Evolutionary conservation across 139 green algal genomes (phyloP).

Genomic region (Coelastrella sp.): DNA sequence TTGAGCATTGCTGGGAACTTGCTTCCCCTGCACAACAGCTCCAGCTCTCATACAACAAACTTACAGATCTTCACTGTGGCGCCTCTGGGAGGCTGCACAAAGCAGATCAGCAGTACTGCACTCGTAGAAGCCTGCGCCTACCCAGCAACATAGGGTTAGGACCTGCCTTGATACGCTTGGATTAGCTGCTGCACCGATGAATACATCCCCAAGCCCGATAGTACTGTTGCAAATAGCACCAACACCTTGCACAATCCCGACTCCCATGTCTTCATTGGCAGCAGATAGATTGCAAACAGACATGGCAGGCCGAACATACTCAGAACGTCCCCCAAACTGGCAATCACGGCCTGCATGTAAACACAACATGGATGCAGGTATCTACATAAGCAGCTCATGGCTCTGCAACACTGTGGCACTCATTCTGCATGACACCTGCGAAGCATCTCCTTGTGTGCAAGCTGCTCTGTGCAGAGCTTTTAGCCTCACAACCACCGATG

Average conservation of each 20-base stretch:
- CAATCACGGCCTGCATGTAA: constrained; percentile 52
- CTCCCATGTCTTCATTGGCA: constrained; percentile 33
- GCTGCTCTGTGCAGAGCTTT: too few species aligned
- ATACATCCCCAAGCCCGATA: constrained; percentile 44
- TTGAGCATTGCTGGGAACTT: too few species aligned
- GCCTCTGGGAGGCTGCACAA: background rate
- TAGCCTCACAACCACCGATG: too few species aligned
- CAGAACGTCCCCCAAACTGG: constrained; percentile 54
- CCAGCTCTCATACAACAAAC: too few species aligned
- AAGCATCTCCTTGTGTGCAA: too few species aligned
- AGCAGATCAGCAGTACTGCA: background rate
- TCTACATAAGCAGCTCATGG: background rate
- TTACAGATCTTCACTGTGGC: too few species aligned
- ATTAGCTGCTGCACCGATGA: constrained; percentile 51
- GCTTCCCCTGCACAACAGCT: too few species aligned
- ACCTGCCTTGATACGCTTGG: constrained; percentile 1
- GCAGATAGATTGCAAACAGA: constrained; percentile 52
- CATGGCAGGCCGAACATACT: constrained; percentile 56
- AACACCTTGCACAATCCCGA: constrained; percentile 28
- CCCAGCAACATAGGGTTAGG: background rate
- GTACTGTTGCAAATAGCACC: constrained; percentile 27
- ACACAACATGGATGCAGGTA: background rate
- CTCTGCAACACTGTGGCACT: background rate
- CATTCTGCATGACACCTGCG: background rate
- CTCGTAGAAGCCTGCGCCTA: background rate